Evolutionary conservation across 768 basidiomycete genomes (phyloP).

Genomic region (Dioszegia aurantiaca): DNA sequence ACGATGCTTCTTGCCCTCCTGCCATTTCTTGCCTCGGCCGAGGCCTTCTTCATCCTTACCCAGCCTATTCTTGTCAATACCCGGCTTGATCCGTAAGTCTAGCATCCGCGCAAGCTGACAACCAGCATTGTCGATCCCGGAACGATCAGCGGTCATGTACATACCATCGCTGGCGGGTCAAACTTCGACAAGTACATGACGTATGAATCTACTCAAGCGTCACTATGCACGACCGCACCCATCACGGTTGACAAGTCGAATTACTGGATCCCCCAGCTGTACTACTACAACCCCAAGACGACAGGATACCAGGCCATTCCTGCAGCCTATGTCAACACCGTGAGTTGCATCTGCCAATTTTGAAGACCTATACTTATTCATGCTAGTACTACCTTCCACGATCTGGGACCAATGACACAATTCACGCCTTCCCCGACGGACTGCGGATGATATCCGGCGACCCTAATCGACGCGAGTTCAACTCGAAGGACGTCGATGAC

Average conservation of each 20-base stretch:
- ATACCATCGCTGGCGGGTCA: slow-evolving; percentile 53
- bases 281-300: slow-evolving; percentile 48
- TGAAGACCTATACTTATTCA: neutral
- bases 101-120: slow-evolving; percentile 1
- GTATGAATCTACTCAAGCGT: slow-evolving; percentile 23
- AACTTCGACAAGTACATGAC: slow-evolving; percentile 47
- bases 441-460: slow-evolving; percentile 53
- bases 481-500: slow-evolving; percentile 37
- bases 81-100: slow-evolving; percentile 49
- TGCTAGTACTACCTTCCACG: slow-evolving; percentile 50
- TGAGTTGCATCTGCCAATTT: too few relatives aligned
- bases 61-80: slow-evolving; percentile 46
- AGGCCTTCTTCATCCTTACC: slow-evolving; percentile 49
- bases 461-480: slow-evolving; percentile 49
- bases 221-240: slow-evolving; percentile 51
- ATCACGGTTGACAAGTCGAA: slow-evolving; percentile 52
- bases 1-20: slow-evolving; percentile 23
- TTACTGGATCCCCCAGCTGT: slow-evolving; percentile 53
- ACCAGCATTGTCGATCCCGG: slow-evolving; percentile 48
- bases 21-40: slow-evolving; percentile 26
- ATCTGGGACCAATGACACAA: slow-evolving; percentile 43
- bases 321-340: slow-evolving; percentile 40
- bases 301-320: slow-evolving; percentile 44
- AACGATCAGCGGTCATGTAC: slow-evolving; percentile 39
- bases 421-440: slow-evolving; percentile 51